Conservation (phyloP, 495 filamentous ascomycete species). For the Neurospora tetrasperma region DNA sequence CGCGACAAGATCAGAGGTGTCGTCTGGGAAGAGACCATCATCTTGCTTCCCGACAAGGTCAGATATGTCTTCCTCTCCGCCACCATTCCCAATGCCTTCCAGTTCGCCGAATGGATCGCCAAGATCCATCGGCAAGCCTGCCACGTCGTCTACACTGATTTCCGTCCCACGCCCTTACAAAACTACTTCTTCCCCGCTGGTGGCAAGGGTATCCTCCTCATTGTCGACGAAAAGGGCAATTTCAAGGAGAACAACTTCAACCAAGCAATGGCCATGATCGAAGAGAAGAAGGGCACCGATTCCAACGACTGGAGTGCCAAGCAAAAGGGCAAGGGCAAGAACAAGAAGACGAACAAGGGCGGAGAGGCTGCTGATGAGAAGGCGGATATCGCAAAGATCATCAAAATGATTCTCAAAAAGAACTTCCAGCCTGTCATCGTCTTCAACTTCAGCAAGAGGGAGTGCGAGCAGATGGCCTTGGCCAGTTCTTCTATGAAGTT, state of each 20-base stretch:
- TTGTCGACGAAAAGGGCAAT: conserved; percentile 90
- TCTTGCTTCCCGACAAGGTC: conserved; percentile 93
- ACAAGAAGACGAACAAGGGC: conserved; percentile 84
- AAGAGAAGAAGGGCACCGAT: conserved; percentile 81
- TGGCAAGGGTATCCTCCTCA: conserved; percentile 83
- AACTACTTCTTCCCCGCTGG: conserved; percentile 96
- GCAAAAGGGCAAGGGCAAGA: conserved; percentile 74
- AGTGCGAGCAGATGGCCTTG: conserved; percentile 80
- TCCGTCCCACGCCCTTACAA: conserved; percentile 88
- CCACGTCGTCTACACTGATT: conserved; percentile 98
- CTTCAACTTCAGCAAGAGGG: conserved; percentile 97
- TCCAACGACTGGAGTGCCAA: conserved; percentile 66
- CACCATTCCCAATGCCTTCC: conserved; percentile 98
- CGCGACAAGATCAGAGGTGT: conserved; percentile 88
- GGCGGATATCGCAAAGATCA: conserved; percentile 90
- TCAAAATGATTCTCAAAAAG: conserved; percentile 96
- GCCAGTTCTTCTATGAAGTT: conserved; percentile 81
- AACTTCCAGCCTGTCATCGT: conserved; percentile 96
- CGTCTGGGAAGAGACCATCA: conserved; percentile 99
- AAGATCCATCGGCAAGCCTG: conserved; percentile 96
- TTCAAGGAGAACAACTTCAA: conserved; percentile 97
- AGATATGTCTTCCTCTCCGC: conserved; percentile 96
- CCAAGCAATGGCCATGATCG: conserved; percentile 80
- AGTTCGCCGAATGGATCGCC: conserved; percentile 97
- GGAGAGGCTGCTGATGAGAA: conserved; percentile 52